phyloP scores from a whole-genome alignment of 2,329 filamentous ascomycete genomes.

The Ascochyta viciae-villosae region DNA sequence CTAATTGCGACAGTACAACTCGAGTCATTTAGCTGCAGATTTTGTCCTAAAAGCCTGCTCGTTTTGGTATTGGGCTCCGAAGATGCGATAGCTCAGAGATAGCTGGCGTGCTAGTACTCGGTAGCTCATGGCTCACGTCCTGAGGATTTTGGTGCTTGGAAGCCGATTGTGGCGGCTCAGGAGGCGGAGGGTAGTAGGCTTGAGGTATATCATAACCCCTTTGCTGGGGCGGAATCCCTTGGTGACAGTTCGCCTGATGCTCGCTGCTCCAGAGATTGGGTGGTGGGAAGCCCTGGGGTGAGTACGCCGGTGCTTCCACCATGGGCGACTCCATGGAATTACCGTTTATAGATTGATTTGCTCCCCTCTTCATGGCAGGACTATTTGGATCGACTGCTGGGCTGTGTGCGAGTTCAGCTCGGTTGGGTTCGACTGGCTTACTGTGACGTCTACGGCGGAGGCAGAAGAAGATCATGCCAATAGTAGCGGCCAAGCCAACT shows the following conservation, averaged over 20 bases:
- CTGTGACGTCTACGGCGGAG: slow-evolving; percentile 28
- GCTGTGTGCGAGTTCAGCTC: background rate
- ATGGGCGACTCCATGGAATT: slow-evolving; percentile 19
- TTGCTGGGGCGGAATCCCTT: background rate
- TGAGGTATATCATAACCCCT: background rate
- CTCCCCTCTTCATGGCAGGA: slow-evolving; percentile 1
- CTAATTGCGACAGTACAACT: no score
- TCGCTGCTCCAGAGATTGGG: background rate
- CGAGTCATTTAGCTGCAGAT: no score
- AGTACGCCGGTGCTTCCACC: slow-evolving; percentile 17
- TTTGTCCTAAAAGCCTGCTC: background rate
- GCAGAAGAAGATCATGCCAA: slow-evolving; percentile 30
- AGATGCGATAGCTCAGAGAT: slow-evolving; percentile 5
- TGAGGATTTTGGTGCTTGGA: background rate
- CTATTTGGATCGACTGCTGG: background rate
- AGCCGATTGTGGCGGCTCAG: background rate
- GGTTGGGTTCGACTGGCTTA: background rate
- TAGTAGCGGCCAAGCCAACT: slow-evolving; percentile 26
- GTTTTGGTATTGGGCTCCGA: slow-evolving; percentile 5
- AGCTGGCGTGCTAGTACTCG: background rate
- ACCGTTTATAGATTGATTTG: slow-evolving; percentile 5
- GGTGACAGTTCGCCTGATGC: background rate
- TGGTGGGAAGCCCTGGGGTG: slow-evolving; percentile 15
- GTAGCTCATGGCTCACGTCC: slow-evolving; percentile 3
- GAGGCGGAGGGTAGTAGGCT: slow-evolving; percentile 5